Evolutionary conservation across 2,329 filamentous ascomycete genomes (phyloP).

Genomic region (Paraphaeosphaeria sporulosa): DNA sequence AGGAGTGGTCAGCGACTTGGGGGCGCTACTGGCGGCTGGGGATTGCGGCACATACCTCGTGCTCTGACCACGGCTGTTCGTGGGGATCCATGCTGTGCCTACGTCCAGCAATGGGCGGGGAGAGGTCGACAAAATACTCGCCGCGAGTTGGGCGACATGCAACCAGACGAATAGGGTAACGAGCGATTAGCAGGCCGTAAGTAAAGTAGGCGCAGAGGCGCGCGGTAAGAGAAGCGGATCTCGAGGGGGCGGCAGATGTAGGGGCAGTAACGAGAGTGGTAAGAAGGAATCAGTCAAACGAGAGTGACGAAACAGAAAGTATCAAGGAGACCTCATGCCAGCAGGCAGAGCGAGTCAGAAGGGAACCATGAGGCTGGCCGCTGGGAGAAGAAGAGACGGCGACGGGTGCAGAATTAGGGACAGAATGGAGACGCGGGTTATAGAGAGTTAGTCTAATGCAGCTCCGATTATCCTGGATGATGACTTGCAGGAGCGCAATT

Average conservation of each 20-base stretch:
- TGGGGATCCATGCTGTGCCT: constrained; percentile 51
- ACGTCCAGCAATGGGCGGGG: constrained; percentile 30
- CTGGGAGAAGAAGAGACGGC: constrained; percentile 22
- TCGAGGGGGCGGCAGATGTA: constrained; percentile 35
- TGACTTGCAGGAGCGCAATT: constrained; percentile 23
- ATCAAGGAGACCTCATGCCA: constrained; percentile 44
- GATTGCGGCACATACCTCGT: constrained; percentile 50
- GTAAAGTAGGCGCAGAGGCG: constrained; percentile 39
- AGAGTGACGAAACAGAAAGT: constrained; percentile 39
- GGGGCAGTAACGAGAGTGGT: constrained; percentile 34
- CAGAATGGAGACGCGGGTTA: constrained; percentile 15
- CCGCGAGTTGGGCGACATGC: constrained; percentile 36
- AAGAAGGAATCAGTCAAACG: constrained; percentile 38
- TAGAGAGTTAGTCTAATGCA: constrained; percentile 15
- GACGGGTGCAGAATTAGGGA: constrained; percentile 23
- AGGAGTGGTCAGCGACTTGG: constrained; percentile 20
- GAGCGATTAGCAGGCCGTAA: constrained; percentile 41
- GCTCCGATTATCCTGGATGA: constrained; percentile 15
- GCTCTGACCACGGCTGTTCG: constrained; percentile 55
- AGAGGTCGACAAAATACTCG: constrained; percentile 42
- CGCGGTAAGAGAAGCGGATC: constrained; percentile 37
- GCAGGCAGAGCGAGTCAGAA: constrained; percentile 32
- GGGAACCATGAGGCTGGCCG: constrained; percentile 35
- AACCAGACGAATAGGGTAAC: constrained; percentile 47
- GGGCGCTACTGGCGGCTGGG: constrained; percentile 10